Evolutionary conservation across 2,329 filamentous ascomycete genomes (phyloP).

Genomic region (Herpomyces periplanetae): DNA sequence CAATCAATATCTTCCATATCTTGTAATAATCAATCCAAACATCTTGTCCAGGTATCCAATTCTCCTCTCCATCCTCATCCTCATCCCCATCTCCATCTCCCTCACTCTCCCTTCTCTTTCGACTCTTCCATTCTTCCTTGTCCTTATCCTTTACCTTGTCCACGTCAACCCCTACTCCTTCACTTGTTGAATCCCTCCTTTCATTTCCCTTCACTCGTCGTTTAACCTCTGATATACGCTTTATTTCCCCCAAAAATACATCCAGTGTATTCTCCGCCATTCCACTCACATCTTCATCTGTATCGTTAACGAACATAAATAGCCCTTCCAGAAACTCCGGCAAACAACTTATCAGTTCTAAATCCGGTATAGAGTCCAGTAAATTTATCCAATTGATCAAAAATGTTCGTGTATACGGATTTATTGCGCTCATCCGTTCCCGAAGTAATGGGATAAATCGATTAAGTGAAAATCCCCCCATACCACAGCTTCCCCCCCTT

Average conservation of each 20-base stretch:
- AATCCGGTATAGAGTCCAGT: constrained; percentile 74
- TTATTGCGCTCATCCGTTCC: constrained; percentile 70
- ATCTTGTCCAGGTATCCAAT: constrained; percentile 91
- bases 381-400: constrained; percentile 83
- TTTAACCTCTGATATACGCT: constrained; percentile 64
- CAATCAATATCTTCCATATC: constrained; percentile 63
- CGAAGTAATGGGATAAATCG: constrained; percentile 72
- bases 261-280: constrained; percentile 61
- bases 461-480: constrained; percentile 34
- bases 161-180: constrained; percentile 4
- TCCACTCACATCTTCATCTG: constrained; percentile 71
- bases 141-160: constrained; percentile 15
- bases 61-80: constrained; percentile 30
- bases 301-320: constrained; percentile 63
- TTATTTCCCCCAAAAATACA: constrained; percentile 67
- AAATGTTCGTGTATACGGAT: constrained; percentile 76
- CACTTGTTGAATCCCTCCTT: constrained; percentile 9
- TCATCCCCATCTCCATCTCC: constrained; percentile 13
- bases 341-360: constrained; percentile 67
- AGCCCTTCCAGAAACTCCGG: constrained; percentile 67
- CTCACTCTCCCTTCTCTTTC: no score
- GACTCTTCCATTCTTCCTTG: constrained; percentile 8
- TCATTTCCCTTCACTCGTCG: constrained; percentile 62
- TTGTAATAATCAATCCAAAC: constrained; percentile 71
- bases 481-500: constrained; percentile 8